Evolutionary conservation across 768 basidiomycete genomes (phyloP), one percentile per base, ranked within the genome.

Genomic region (Boletus insuetus): DNA sequence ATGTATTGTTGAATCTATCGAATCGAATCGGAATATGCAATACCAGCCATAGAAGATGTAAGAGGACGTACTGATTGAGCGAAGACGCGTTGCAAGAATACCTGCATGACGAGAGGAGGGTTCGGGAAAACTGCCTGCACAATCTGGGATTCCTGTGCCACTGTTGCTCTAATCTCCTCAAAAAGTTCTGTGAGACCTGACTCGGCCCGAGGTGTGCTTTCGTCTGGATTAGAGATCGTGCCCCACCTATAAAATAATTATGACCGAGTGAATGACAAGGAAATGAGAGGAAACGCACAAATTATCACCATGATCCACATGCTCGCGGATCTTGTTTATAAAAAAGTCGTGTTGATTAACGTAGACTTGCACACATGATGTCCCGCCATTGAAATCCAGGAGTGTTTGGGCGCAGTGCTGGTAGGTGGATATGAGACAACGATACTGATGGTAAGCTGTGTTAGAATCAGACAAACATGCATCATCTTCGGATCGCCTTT

Each of bases 281-380:
- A 35, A 32, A 35, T 32, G 69, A 50, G 9, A 42, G 20, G 22
- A 82, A 50, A 53, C 88, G 83, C 88, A 68, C 51, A 80, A 48
- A n/a, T 76, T 76, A 63, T 87, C 85, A 32, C 82, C 77, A 39
- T 74, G 72, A 14, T 79, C 73, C 55, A 79, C 79, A 32, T 77
- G 77, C 49, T 86, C 87, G 35, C 88, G 85, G 38, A 92, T 85
- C 51, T 91, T 84, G 68, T 95, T 95, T 69, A 98, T 98, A 79
- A 99, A 99, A 78, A 99, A 99, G 69, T 98, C 97, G 64, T 99
- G 97, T 68, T 99, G 97, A 65, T 98, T 99, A 52, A 99, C 97
- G 64, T 98, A 99, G 13, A 98, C 92, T 72, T 98, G 95, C 6
- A 99, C 90, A 66, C 97, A 98, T 1, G 94, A 96, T 42, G 90